Percentiles rank a stretch among this genome's conserved stretches.
These are phyloP conservation scores for Hordeum pubiflorum DNA, from an alignment of 202 grass and related monocot genomes.

Conservation along the genomic window DNA sequence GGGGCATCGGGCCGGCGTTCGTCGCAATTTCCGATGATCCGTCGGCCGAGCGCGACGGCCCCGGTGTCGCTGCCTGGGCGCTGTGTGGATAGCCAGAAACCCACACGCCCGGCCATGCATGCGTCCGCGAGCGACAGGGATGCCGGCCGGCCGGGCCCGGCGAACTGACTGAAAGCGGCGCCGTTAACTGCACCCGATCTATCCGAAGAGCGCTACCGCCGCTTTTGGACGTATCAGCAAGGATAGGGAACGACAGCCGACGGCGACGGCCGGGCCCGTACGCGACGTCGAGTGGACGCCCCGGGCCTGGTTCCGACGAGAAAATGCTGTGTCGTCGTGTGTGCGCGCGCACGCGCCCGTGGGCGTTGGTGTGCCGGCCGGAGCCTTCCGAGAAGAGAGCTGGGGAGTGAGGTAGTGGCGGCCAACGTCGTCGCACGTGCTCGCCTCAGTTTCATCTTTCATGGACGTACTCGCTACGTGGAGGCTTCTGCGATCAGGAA, in stretches of 20 bases:
- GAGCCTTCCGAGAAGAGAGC: background rate
- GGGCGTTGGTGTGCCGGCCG: background rate
- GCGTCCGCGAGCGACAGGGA: background rate
- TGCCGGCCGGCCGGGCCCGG: too few relatives aligned
- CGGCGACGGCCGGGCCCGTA: background rate
- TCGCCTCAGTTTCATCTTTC: too few relatives aligned
- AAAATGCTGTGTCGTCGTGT: background rate
- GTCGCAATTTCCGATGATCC: background rate
- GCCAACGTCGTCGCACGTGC: background rate
- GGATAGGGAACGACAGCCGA: background rate
- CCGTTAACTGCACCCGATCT: too few relatives aligned
- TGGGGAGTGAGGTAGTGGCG: too few relatives aligned
- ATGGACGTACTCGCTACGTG: too few relatives aligned
- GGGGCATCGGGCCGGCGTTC: background rate
- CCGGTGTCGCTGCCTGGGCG: background rate
- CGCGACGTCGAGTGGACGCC: too few relatives aligned
- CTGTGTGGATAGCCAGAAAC: background rate
- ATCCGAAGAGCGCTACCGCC: background rate
- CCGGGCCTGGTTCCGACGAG: background rate
- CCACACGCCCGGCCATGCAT: background rate
- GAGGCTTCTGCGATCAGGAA: too few relatives aligned
- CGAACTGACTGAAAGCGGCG: background rate
- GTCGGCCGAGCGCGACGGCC: background rate
- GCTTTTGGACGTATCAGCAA: background rate
- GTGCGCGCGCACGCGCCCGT: too few relatives aligned